phyloP scores from a whole-genome alignment of 73 alveolate genomes.

The Tetrahymena malaccensis region DNA sequence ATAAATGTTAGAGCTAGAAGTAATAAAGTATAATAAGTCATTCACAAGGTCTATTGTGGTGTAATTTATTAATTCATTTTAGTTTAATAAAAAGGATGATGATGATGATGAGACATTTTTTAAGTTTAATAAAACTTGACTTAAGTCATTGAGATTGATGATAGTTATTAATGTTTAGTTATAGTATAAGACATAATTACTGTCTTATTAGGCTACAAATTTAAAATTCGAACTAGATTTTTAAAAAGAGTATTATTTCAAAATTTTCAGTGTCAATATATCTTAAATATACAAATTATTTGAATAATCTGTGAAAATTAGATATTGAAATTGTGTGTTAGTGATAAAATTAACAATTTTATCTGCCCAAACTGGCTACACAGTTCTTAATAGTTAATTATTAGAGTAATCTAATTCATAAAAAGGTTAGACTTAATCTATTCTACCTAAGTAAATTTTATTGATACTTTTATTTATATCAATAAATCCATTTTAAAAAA shows the following conservation, averaged over 20 bases:
- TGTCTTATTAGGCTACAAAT: background rate
- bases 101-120: background rate
- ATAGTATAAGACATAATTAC: background rate
- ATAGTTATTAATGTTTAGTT: background rate
- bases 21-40: background rate
- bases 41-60: background rate
- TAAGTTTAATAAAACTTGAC: background rate
- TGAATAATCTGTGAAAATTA: background rate
- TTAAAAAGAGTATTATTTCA: background rate
- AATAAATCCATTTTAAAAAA: background rate
- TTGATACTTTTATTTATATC: background rate
- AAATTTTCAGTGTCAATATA: background rate
- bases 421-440: background rate
- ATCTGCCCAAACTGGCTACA: background rate
- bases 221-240: background rate
- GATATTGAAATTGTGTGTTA: background rate
- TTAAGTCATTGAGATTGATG: background rate
- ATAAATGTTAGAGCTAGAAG: background rate
- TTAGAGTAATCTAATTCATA: background rate
- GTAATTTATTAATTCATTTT: background rate
- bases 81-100: background rate
- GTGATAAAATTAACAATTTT: background rate
- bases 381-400: background rate
- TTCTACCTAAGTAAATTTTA: background rate
- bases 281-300: background rate